Evolutionary conservation across 345 rosid species (phyloP), one percentile per base, ranked within the genome.

Genomic region (Mercurialis annua): DNA sequence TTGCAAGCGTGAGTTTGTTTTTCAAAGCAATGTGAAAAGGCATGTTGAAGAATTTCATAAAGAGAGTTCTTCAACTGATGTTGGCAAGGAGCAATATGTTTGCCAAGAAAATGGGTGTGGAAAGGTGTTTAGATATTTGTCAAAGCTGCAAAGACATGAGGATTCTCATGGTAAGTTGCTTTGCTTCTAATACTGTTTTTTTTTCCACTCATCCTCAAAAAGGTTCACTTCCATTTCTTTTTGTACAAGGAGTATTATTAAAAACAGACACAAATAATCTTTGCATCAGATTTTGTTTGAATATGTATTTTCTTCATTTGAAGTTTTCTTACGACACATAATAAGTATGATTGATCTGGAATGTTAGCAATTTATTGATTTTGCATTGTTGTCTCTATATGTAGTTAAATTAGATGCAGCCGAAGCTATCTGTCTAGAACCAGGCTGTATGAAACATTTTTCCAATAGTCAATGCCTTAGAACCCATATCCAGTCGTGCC

Each of bases 81-180:
- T 21, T 15, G 62, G 67, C 47, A 73, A 34, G 44, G 81, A 81
- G 76, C 80, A 75, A 66, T 66, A 72, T 74, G 77, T 72, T 55
- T 94, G 99, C 77, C 78, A 64, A 23, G 96, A 91, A 76, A 52
- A 42, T 62, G 98, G 96, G 9, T 94, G 99, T 61, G 92, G 91
- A 11, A 94, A 94, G 77, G 82, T 72, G 43, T 94, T 94, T 67
- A 81, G 67, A 66, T 89, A 71, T 68, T 79, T 82, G 23, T 91
- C 95, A 9, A 79, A 77, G 77, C 69, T 94, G 48, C 73, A 49
- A 71, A 86, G 76, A 72, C 99, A 94, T n/a, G 77, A 81, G 59
- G 88, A 84, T 29, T 84, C 92, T 61, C 99, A 89, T 84, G 91
- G 98, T 74, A 71, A 76, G 74, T 55, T 30, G 44, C 53, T 62